phyloP scores from a whole-genome alignment of 495 filamentous ascomycete genomes.

The Aspergillus baeticus region DNA sequence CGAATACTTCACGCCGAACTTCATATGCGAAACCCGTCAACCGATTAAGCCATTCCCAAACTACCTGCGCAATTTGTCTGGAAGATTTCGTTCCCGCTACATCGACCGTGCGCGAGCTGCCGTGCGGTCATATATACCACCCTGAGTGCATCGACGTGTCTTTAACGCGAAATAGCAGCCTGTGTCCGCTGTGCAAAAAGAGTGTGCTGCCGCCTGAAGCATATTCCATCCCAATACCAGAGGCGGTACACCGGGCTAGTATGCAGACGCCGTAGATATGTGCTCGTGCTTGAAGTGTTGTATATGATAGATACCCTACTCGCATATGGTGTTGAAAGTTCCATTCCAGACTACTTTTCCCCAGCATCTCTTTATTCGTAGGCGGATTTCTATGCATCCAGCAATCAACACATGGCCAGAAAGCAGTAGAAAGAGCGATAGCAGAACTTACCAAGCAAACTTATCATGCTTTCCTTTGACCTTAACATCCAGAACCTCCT shows the following conservation, averaged over 20 bases:
- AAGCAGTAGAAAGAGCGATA: constrained; percentile 5
- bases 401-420: neutral
- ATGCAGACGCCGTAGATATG: constrained; percentile 13
- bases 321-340: neutral
- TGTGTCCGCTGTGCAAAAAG: constrained; percentile 87
- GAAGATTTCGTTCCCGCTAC: constrained; percentile 68
- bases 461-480: constrained; percentile 98
- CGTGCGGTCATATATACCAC: constrained; percentile 90
- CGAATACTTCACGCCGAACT: too few species aligned
- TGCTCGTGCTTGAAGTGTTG: neutral
- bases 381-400: neutral
- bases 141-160: constrained; percentile 84
- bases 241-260: constrained; percentile 74
- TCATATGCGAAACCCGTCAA: constrained; percentile 9
- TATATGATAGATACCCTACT: constrained; percentile 9
- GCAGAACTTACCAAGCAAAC: constrained; percentile 49
- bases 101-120: constrained; percentile 76
- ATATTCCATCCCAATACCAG: constrained; percentile 69
- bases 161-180: constrained; percentile 64
- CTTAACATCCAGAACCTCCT: constrained; percentile 81
- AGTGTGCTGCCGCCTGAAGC: constrained; percentile 66
- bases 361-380: neutral
- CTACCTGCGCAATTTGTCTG: constrained; percentile 81
- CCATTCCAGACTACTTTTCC: too few species aligned
- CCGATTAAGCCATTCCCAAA: constrained; percentile 37